Evolutionary conservation across 2,329 filamentous ascomycete genomes (phyloP).

Genomic region (Phymatotrichopsis omnivora): DNA sequence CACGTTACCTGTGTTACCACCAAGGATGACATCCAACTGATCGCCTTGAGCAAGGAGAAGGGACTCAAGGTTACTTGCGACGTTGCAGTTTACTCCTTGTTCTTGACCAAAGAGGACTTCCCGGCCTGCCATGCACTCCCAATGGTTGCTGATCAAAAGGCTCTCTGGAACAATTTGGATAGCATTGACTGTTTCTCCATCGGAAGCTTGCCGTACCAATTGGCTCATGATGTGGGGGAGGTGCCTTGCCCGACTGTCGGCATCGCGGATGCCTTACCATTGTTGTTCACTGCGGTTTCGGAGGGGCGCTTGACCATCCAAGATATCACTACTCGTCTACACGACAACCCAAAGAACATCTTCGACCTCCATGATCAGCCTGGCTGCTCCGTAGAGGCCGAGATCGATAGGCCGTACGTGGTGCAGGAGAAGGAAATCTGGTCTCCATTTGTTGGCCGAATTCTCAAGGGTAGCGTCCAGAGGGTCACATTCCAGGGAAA

Average conservation of each 20-base stretch:
- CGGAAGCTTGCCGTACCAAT: slow-evolving; percentile 66
- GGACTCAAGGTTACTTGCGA: slow-evolving; percentile 75
- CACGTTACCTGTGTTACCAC: slow-evolving; percentile 74
- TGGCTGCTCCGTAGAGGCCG: slow-evolving; percentile 63
- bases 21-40: slow-evolving; percentile 67
- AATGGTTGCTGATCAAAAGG: slow-evolving; percentile 56
- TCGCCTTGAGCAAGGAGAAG: slow-evolving; percentile 68
- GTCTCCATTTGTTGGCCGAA: slow-evolving; percentile 63
- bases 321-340: slow-evolving; percentile 59
- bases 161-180: slow-evolving; percentile 61
- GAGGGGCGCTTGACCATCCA: slow-evolving; percentile 64
- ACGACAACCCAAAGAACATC: slow-evolving; percentile 70
- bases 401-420: slow-evolving; percentile 61
- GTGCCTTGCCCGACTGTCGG: slow-evolving; percentile 52
- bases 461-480: slow-evolving; percentile 59
- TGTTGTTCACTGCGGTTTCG: slow-evolving; percentile 64
- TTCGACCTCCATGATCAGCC: slow-evolving; percentile 73
- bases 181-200: slow-evolving; percentile 72
- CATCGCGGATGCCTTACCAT: slow-evolving; percentile 61
- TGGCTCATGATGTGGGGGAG: slow-evolving; percentile 49
- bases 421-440: slow-evolving; percentile 45
- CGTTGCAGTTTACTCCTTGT: slow-evolving; percentile 69
- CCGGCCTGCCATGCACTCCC: slow-evolving; percentile 58
- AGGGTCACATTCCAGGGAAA: slow-evolving; percentile 65
- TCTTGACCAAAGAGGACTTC: slow-evolving; percentile 61